A percentile compares a stretch with the other conserved stretches of the same genome.
phyloP scores from a whole-genome alignment of 805 yeast genomes.

The Pichia ethanolica region DNA sequence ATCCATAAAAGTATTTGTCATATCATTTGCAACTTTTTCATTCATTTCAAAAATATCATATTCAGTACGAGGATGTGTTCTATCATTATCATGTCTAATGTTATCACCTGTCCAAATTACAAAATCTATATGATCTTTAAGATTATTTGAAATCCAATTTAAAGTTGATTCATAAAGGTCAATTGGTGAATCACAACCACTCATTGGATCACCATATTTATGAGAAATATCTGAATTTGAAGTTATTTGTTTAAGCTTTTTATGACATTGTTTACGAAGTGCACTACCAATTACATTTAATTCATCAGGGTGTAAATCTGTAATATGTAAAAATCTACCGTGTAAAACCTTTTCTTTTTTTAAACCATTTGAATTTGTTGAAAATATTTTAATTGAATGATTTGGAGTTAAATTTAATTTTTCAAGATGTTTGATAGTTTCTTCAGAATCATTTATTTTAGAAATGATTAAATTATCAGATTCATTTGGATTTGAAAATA shows the following conservation, averaged over 20 bases:
- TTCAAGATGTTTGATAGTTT: conserved; percentile 24
- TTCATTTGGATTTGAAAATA: too few relatives aligned
- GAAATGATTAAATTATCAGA: too few relatives aligned
- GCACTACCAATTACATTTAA: conserved; percentile 47
- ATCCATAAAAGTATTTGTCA: conserved; percentile 48
- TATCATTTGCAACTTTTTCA: conserved; percentile 42
- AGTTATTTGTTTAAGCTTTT: conserved; percentile 27
- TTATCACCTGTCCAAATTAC: conserved; percentile 91
- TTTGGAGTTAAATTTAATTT: conserved; percentile 35
- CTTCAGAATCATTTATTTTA: conserved; percentile 7
- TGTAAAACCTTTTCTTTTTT: conserved; percentile 31
- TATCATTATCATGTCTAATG: conserved; percentile 76
- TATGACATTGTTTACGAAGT: conserved; percentile 51
- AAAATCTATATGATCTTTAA: conserved; percentile 74
- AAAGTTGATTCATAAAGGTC: conserved; percentile 54
- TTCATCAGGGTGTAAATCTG: conserved; percentile 84
- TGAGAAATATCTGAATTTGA: conserved; percentile 43
- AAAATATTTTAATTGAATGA: conserved; percentile 25
- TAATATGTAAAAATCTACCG: conserved; percentile 79
- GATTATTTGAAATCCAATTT: conserved; percentile 55
- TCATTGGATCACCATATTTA: conserved; percentile 63
- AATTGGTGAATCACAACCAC: conserved; percentile 75
- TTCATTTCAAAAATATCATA: conserved; percentile 64
- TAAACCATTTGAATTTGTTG: conserved; percentile 1
- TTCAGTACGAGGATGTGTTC: conserved; percentile 68